Evolutionary conservation across 768 basidiomycete genomes (phyloP).

Genomic region (Boletus pseudo-olivaceus): DNA sequence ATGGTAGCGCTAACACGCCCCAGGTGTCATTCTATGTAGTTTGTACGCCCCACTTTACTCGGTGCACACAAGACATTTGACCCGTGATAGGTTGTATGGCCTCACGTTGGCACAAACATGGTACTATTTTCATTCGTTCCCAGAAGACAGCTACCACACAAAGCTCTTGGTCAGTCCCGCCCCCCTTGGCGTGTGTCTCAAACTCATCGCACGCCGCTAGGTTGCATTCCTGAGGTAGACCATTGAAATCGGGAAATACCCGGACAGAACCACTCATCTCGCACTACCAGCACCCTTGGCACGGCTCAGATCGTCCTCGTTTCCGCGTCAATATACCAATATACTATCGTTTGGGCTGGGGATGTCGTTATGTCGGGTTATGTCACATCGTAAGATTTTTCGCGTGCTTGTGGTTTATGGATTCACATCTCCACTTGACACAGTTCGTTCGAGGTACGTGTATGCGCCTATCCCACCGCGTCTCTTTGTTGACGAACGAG

Average conservation of each 20-base stretch:
- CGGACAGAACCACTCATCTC: neutral
- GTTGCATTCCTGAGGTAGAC: conserved; percentile 29
- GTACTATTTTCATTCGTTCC: conserved; percentile 32
- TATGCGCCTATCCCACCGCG: neutral
- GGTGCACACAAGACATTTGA: neutral
- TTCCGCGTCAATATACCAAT: conserved; percentile 31
- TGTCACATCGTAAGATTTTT: conserved; percentile 25
- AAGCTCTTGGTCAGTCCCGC: conserved; percentile 30
- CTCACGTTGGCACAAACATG: conserved; percentile 35
- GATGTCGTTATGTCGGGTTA: conserved; percentile 21
- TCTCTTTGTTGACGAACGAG: neutral
- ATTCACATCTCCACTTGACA: neutral
- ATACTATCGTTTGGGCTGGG: conserved; percentile 30
- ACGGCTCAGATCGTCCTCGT: conserved; percentile 30
- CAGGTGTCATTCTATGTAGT: conserved; percentile 33
- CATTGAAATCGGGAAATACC: neutral
- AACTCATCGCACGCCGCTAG: conserved; percentile 7
- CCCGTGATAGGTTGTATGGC: conserved; percentile 30
- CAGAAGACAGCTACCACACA: conserved; percentile 27
- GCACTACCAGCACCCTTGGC: conserved; percentile 18
- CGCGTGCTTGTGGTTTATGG: neutral
- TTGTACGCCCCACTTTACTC: conserved; percentile 19
- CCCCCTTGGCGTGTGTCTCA: neutral
- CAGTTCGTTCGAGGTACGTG: conserved; percentile 26
- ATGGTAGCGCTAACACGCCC: conserved; percentile 1